Base-by-base conservation (phyloP, 108 stramenopile genomes). In the Stephanodiscus minutulus region DNA sequence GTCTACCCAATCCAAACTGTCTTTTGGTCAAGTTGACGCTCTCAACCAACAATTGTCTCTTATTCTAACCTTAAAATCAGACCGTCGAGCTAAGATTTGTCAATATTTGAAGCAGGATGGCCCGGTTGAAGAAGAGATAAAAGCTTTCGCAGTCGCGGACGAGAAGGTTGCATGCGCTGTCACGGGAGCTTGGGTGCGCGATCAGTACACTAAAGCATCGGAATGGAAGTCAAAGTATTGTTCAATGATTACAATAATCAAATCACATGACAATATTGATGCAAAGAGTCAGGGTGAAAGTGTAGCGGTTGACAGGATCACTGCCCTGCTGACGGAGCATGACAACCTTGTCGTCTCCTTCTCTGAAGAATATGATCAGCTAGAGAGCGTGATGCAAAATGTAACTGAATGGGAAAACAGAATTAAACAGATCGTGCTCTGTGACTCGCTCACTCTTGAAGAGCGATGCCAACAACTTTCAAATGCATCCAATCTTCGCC, bases 61-160 rank as follows among this genome's bases (percentile, higher is more conserved):
- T 44, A 81, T 84, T 15, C 43, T 71, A 37, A 52, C 11, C 1
- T 81, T 86, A 15, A 64, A 60, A 12, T 84, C 89, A 20, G 52
- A 61, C 21, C 58, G 56, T 13, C 70, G 88, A 44, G 59, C 55
- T 11, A 47, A 66, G 29, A 0, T 88, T 7, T 68, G 67, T n/a
- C 28, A 73, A 39, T 56, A 75, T 31, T 15, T 86, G 1, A 46
- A 41, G 22, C 31, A 69, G 7, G 79, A 83, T 72, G 70, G 66
- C 33, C 27, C 62, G 11, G 55, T 85, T 7, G 88, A 91, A 11
- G 70, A 64, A 13, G 76, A 85, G 69, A 52, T 94, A 36, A 71
- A 64, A 28, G 22, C 28, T 13, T 94, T 91, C 85, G 81, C 76
- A 7, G 44, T 62, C 29, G 69, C 65, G 17, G 85, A 88, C 48